phyloP scores from a whole-genome alignment of 2,329 filamentous ascomycete species.

The Verticillium tricorpus region DNA sequence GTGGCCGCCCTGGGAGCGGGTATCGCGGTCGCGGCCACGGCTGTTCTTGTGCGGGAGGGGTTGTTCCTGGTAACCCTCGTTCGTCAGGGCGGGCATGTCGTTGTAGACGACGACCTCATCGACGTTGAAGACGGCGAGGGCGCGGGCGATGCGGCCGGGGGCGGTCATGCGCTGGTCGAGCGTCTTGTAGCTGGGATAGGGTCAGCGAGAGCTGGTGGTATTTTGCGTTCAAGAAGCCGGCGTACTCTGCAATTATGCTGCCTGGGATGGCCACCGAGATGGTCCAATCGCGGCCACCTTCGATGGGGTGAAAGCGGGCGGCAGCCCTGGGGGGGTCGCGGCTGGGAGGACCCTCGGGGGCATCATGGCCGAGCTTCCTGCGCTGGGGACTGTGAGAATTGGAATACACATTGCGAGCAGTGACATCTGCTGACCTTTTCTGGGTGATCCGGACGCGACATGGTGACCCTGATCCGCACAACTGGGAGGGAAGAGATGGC shows the following conservation, averaged over 20 bases:
- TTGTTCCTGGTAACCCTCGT: neutral
- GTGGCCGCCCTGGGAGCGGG: neutral
- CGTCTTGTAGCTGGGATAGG: slow-evolving; percentile 54
- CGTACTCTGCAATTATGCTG: slow-evolving; percentile 70
- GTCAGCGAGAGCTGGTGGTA: no score
- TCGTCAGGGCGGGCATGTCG: slow-evolving; percentile 38
- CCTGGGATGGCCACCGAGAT: slow-evolving; percentile 74
- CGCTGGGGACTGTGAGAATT: slow-evolving; percentile 31
- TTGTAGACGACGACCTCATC: slow-evolving; percentile 83
- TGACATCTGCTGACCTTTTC: slow-evolving; percentile 11
- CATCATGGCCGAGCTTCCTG: slow-evolving; percentile 38
- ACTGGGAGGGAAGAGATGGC: neutral
- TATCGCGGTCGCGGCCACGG: neutral
- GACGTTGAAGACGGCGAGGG: slow-evolving; percentile 75
- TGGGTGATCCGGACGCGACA: slow-evolving; percentile 7
- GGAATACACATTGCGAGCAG: neutral
- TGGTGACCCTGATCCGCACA: neutral
- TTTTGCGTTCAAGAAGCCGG: slow-evolving; percentile 3
- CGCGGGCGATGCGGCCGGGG: slow-evolving; percentile 73
- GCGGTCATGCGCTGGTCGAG: slow-evolving; percentile 71
- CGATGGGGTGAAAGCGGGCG: slow-evolving; percentile 60
- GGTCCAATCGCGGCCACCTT: slow-evolving; percentile 64
- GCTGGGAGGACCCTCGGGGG: slow-evolving; percentile 22
- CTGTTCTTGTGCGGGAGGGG: neutral
- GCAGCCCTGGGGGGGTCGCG: slow-evolving; percentile 54